Evolutionary conservation across 23 red algal species (phyloP).

Genomic region (Gracilaria caudata): DNA sequence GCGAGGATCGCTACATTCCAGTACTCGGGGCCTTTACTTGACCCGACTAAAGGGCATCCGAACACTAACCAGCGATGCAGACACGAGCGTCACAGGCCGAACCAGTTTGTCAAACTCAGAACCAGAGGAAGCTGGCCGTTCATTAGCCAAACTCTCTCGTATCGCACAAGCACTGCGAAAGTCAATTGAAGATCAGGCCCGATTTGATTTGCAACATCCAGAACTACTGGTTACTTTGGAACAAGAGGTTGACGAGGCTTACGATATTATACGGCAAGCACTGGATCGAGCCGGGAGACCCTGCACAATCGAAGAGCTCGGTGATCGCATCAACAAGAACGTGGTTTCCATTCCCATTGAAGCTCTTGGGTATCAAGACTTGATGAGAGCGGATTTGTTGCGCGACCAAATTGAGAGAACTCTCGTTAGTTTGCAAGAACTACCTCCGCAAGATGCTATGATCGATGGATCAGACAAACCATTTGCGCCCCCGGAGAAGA

Average conservation of each 20-base stretch:
- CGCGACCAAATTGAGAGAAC: slow-evolving; percentile 68
- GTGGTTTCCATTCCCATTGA: slow-evolving; percentile 55
- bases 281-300: slow-evolving; percentile 49
- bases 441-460: slow-evolving; percentile 49
- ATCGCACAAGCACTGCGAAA: slow-evolving; percentile 30
- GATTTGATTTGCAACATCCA: slow-evolving; percentile 15
- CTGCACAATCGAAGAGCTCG: slow-evolving; percentile 48
- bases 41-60: background rate
- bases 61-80: background rate
- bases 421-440: slow-evolving; percentile 51
- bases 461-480: slow-evolving; percentile 52
- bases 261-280: slow-evolving; percentile 26
- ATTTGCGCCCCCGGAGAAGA: slow-evolving; percentile 35
- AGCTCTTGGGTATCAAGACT: slow-evolving; percentile 44
- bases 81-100: background rate
- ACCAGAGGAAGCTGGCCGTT: slow-evolving; percentile 39
- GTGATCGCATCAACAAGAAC: slow-evolving; percentile 51
- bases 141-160: slow-evolving; percentile 52
- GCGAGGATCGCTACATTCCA: background rate
- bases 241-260: slow-evolving; percentile 36
- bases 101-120: background rate
- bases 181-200: slow-evolving; percentile 36
- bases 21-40: background rate
- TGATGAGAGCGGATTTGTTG: slow-evolving; percentile 48
- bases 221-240: slow-evolving; percentile 57